Conservation (phyloP, 257 asterid species). For the Forsythia viridissima region DNA sequence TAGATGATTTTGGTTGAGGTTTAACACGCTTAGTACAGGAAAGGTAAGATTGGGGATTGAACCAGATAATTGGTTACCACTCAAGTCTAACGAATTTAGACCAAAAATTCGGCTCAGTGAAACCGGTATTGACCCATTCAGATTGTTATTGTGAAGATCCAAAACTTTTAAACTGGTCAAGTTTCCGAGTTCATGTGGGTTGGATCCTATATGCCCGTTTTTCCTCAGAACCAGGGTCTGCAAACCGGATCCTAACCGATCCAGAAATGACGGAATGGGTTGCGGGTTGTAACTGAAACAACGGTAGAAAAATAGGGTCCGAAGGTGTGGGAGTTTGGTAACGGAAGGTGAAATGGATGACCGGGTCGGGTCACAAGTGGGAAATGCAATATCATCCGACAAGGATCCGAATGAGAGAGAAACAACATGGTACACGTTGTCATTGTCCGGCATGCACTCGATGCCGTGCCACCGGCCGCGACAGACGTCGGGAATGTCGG, state of each 20-base stretch:
- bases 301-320: conserved; percentile 73
- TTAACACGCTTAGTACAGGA: conserved; percentile 51
- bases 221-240: conserved; percentile 71
- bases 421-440: conserved; percentile 72
- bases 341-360: conserved; percentile 72
- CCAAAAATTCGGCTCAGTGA: conserved; percentile 52
- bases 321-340: conserved; percentile 67
- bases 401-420: conserved; percentile 81
- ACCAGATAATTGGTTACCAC: conserved; percentile 67
- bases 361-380: conserved; percentile 56
- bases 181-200: conserved; percentile 68
- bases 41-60: conserved; percentile 55
- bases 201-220: conserved; percentile 66
- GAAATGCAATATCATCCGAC: conserved; percentile 89
- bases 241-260: conserved; percentile 57
- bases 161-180: conserved; percentile 57
- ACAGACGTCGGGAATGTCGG: conserved; percentile 77
- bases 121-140: conserved; percentile 72
- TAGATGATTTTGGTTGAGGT: conserved; percentile 79
- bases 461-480: conserved; percentile 95
- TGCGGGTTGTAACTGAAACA: conserved; percentile 65
- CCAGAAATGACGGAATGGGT: conserved; percentile 72
- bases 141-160: conserved; percentile 73
- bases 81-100: conserved; percentile 69
- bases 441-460: conserved; percentile 83